These are phyloP conservation scores for Chaetomium tenue DNA, from an alignment of 495 filamentous ascomycete species.

Conservation along the genomic window DNA sequence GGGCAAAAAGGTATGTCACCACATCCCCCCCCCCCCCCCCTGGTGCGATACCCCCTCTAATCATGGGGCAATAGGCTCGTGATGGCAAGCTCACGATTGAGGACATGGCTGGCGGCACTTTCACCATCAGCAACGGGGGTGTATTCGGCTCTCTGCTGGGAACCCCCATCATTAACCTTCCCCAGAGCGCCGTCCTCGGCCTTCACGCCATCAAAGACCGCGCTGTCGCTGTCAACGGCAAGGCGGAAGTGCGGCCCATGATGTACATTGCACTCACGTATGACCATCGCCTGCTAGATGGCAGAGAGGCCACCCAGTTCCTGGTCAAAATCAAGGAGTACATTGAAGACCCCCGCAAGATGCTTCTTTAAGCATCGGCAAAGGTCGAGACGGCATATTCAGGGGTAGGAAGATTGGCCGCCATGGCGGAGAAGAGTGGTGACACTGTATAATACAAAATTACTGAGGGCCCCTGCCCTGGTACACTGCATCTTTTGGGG, in stretches of 20 bases:
- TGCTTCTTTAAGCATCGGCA: conserved; percentile 62
- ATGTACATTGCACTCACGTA: conserved; percentile 99
- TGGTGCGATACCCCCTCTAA: conserved; percentile 23
- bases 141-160: conserved; percentile 79
- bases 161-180: conserved; percentile 98
- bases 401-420: background rate
- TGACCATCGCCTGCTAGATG: conserved; percentile 92
- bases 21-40: background rate
- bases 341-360: conserved; percentile 92
- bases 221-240: conserved; percentile 83
- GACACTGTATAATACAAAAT: conserved; percentile 32
- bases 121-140: conserved; percentile 94
- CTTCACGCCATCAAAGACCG: conserved; percentile 98
- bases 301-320: conserved; percentile 95
- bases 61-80: conserved; percentile 60
- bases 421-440: background rate
- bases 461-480: background rate
- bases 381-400: background rate
- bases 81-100: conserved; percentile 98
- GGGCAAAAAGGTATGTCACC: conserved; percentile 74
- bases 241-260: conserved; percentile 93
- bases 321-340: conserved; percentile 98
- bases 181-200: conserved; percentile 91
- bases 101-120: conserved; percentile 98
- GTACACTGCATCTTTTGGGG: conserved; percentile 19